Evolutionary conservation across 129 eudicot species (phyloP).

Genomic region (Artemisia tridentata): DNA sequence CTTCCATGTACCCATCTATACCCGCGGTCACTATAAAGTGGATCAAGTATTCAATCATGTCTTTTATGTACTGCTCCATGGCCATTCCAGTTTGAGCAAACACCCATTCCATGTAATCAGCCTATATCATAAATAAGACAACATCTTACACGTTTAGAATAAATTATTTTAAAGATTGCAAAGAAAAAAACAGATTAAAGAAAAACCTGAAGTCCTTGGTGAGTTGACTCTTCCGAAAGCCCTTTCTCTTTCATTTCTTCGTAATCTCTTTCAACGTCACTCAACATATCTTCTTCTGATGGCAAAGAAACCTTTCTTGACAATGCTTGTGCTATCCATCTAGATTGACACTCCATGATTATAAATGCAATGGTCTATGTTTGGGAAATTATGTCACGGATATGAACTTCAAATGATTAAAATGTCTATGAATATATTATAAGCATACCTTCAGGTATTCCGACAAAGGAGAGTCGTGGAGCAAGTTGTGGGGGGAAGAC

Average conservation of each 20-base stretch:
- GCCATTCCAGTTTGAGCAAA: conserved; percentile 34
- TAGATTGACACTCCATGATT: conserved; percentile 49
- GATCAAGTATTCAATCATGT: conserved; percentile 4
- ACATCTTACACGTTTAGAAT: background rate
- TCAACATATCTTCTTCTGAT: conserved; percentile 47
- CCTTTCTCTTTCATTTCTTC: conserved; percentile 31
- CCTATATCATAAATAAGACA: conserved; percentile 18
- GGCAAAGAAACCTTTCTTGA: conserved; percentile 49
- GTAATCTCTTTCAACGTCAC: conserved; percentile 33
- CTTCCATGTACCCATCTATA: conserved; percentile 14
- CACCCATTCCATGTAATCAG: conserved; percentile 46
- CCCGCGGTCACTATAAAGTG: background rate
- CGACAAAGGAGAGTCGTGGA: conserved; percentile 46
- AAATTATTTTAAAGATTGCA: background rate
- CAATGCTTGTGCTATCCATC: conserved; percentile 51
- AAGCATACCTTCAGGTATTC: conserved; percentile 36
- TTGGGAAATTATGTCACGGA: background rate
- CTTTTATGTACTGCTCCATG: conserved; percentile 28
- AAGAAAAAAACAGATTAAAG: background rate
- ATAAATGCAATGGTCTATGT: conserved; percentile 27
- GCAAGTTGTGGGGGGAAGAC: conserved; percentile 47
- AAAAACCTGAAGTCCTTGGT: conserved; percentile 29
- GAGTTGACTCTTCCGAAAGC: conserved; percentile 33
- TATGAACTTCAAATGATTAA: too few relatives aligned
- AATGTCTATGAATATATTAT: background rate